phyloP scores from a whole-genome alignment of 495 filamentous ascomycete species.

The Staphylotrichum longicolle region DNA sequence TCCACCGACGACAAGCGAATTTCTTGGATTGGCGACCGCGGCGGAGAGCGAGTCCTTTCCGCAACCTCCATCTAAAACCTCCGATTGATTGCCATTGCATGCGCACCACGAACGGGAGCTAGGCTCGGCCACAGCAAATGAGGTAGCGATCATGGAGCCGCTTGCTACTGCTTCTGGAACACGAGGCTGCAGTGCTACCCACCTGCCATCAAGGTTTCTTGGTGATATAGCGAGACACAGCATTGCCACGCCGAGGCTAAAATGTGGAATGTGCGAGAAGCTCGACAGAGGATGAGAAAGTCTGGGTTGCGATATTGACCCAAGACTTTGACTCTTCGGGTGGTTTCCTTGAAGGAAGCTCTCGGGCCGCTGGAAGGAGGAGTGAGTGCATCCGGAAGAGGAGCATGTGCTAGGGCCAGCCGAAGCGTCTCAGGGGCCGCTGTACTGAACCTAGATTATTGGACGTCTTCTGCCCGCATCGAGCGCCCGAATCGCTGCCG shows the following conservation, averaged over 20 bases:
- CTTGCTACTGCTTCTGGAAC: neutral
- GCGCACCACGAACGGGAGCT: constrained; percentile 14
- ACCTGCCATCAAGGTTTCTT: neutral
- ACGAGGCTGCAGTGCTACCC: constrained; percentile 8
- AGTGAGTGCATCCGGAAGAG: constrained; percentile 3
- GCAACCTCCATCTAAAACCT: constrained; percentile 17
- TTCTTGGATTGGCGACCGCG: constrained; percentile 2
- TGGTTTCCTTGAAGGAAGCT: neutral
- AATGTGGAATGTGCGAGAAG: neutral
- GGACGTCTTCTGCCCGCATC: neutral
- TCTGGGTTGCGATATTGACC: neutral
- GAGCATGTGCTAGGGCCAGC: neutral
- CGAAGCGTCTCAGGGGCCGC: neutral
- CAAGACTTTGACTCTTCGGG: neutral
- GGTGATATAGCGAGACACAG: neutral
- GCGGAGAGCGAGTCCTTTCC: constrained; percentile 7
- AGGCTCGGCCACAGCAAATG: neutral
- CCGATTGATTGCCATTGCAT: constrained; percentile 24
- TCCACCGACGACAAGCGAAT: neutral
- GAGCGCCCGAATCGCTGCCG: constrained; percentile 3
- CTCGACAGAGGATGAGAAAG: neutral
- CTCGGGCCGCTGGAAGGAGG: neutral
- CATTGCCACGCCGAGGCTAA: neutral
- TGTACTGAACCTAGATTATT: constrained; percentile 4
- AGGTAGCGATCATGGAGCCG: neutral